Conservation (phyloP, 116 monocot genomes). For the Dioscorea cayenensis region DNA sequence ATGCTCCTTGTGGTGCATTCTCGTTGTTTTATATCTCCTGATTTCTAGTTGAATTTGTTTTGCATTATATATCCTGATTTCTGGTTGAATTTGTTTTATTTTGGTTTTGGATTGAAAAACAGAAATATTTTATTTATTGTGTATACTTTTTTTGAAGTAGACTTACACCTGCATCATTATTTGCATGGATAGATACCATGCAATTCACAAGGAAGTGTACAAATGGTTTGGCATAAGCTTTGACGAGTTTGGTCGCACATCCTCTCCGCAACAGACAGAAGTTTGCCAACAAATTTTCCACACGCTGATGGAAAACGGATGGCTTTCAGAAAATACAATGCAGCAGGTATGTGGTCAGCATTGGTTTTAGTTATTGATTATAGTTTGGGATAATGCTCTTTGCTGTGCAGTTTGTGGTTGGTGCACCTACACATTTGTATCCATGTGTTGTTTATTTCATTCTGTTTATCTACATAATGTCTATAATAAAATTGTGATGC, state of each 20-base stretch:
- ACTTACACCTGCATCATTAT: not conserved
- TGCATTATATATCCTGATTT: not conserved
- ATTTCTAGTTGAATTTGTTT: too few relatives aligned
- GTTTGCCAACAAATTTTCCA: constrained; percentile 92
- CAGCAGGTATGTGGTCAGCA: constrained; percentile 56
- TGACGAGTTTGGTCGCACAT: constrained; percentile 95
- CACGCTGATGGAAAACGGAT: constrained; percentile 72
- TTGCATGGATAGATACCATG: constrained; percentile 57
- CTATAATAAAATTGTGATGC: constrained; percentile 14
- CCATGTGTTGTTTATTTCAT: not conserved
- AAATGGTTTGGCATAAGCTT: constrained; percentile 93
- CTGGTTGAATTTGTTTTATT: not conserved
- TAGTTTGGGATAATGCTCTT: not conserved
- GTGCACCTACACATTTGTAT: not conserved
- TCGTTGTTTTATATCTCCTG: too few relatives aligned
- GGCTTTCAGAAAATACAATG: constrained; percentile 91
- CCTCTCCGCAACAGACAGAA: constrained; percentile 78
- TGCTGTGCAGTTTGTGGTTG: not conserved
- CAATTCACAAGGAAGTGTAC: constrained; percentile 85
- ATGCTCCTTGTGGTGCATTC: too few relatives aligned
- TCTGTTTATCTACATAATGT: not conserved
- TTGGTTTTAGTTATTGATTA: not conserved
- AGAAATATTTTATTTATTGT: not conserved
- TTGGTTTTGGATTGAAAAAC: not conserved
- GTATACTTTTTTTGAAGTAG: not conserved